Conservation (phyloP, 2,329 filamentous ascomycete genomes). For the Sordariomycetes sp. region DNA sequence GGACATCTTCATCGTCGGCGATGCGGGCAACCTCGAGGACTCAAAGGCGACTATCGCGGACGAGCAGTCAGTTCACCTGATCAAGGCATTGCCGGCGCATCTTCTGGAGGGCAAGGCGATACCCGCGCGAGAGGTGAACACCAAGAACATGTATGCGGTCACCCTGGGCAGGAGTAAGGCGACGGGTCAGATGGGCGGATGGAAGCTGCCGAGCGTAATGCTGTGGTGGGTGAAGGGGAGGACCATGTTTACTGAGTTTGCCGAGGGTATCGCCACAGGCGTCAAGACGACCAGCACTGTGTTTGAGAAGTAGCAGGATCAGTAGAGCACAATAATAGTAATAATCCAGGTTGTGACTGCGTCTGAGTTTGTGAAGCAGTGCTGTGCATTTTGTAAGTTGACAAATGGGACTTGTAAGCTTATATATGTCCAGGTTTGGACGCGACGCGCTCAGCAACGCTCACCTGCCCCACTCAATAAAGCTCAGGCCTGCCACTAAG, state of each 20-base stretch:
- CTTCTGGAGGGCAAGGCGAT: slow-evolving; percentile 16
- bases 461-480: no score
- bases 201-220: slow-evolving; percentile 27
- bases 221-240: slow-evolving; percentile 29
- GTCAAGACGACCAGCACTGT: slow-evolving; percentile 19
- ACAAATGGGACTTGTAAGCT: no score
- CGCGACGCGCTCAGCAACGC: no score
- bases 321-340: no score
- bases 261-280: slow-evolving; percentile 19
- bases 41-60: slow-evolving; percentile 20
- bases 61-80: slow-evolving; percentile 21
- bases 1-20: slow-evolving; percentile 35
- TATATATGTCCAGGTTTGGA: no score
- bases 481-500: no score
- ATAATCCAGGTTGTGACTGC: no score
- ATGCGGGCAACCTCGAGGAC: slow-evolving; percentile 30
- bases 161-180: slow-evolving; percentile 29
- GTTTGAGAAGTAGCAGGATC: slow-evolving; percentile 15
- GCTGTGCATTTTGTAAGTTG: no score
- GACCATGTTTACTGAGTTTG: slow-evolving; percentile 24
- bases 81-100: slow-evolving; percentile 23
- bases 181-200: slow-evolving; percentile 25
- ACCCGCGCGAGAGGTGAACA: slow-evolving; percentile 17
- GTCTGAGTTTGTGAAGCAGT: no score
- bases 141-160: slow-evolving; percentile 22